Base-by-base conservation (phyloP, 352 stramenopile genomes). In the Globisporangium irregulare region DNA sequence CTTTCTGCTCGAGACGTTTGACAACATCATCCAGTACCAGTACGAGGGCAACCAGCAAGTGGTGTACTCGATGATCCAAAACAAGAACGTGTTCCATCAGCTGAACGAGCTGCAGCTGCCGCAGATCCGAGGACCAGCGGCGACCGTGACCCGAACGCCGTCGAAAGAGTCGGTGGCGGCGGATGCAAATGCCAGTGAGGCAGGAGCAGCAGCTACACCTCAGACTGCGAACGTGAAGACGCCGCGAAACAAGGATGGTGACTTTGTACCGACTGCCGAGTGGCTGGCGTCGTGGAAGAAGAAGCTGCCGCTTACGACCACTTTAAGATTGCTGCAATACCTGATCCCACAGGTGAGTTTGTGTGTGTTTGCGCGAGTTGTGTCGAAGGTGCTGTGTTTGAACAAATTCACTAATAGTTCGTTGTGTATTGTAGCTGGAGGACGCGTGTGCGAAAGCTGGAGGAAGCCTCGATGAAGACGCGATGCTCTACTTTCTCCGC, bases 21-120 rank as follows among this genome's bases (percentile, higher is more conserved):
- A 99, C 81, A 99, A 99, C 79, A 97, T 99, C 59, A 98, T 99
- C 71, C 98, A 99, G 86, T 99, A 99, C 71, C 98, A 99, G 78
- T 94, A 93, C 72, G 80, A 91, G 56, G 97, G 97, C 60, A 99
- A 99, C 79, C 86, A 97, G 57, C 96, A 99, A 73, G 83, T 99
- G 32, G 86, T 99, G 12, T 99, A 99, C 77, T 95, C 97, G 14
- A 98, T 99, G 79, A 97, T 99, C 65, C 89, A 98, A 79, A 89
- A 97, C 83, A 98, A 98, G 74, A 94, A 95, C 72, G 87, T 98
- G 0, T 98, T 99, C 75, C 86, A 92, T 56, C 86, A 92, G 69
- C 82, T 95, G 18, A 97, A 97, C 46, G 87, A 96, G 58, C 78
- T 98, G 24, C 82, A 93, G 58, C 79, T 97, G 25, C 85, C 97